Evolutionary conservation across 75 land plant species (phyloP), one percentile per base, ranked within the genome.

Genomic region (Pinus tabuliformis): DNA sequence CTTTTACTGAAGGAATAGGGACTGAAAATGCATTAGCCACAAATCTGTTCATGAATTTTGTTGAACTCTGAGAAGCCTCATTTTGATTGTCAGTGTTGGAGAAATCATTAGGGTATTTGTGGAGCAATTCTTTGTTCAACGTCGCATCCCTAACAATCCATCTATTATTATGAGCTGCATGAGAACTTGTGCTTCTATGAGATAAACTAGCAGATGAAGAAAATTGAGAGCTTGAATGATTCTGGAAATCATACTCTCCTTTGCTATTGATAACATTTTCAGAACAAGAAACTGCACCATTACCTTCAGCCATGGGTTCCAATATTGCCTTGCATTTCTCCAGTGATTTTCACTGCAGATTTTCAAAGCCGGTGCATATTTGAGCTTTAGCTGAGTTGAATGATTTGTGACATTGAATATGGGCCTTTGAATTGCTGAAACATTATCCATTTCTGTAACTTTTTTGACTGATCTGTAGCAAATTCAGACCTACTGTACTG

Each of bases 1-100:
- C 42, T 68, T 84, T 73, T 76, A 75, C 77, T 18, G 65, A 26
- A 64, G 68, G 33, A 64, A 16, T 17, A 58, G 39, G 30, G 39
- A 33, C 68, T 30, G 68, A 33, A 16, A 64, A 64, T 8, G 36
- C 7, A 33, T 64, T 64, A 17, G 68, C 33, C 42, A 68, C 18
- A 68, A 52, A 42, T 64, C 36, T 64, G 68, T 18, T 64, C 33
- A 64, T 64, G 39, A 6, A 7, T 64, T 64, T 64, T 33, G 30
- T 33, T 17, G 39, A 64, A 64, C 39, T 20, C 33, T 64, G 42
- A 33, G 17, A 37, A 64, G 30, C 42, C 36, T 33, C 36, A 68
- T 68, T 68, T 68, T 68, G 49, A 39, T 68, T 68, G 36, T 64
- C 14, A 30, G 33, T 30, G 33, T 17, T 20, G 6, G 7, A 16